Percentiles rank a stretch among this genome's conserved stretches.
Conservation (phyloP, 2,329 filamentous ascomycete genomes). For the Exophiala oligosperma region DNA sequence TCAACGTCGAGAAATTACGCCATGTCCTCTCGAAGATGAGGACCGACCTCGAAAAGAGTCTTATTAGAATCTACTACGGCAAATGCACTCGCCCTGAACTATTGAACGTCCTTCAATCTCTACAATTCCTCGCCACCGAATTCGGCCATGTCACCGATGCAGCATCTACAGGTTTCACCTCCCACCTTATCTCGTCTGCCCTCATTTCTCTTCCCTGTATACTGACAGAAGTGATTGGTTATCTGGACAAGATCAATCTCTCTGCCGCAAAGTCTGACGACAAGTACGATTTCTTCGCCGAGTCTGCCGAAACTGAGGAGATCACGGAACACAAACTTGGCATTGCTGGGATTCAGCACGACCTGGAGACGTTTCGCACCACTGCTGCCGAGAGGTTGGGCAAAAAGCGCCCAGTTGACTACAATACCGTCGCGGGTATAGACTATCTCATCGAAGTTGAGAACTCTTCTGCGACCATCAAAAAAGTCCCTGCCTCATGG, state of each 20-base stretch:
- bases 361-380: conserved; percentile 74
- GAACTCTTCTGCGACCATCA: conserved; percentile 69
- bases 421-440: conserved; percentile 83
- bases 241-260: conserved; percentile 81
- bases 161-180: conserved; percentile 70
- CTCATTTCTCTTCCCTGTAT: conserved; percentile 77
- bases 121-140: conserved; percentile 78
- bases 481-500: conserved; percentile 91
- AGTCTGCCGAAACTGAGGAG: conserved; percentile 81
- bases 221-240: conserved; percentile 67
- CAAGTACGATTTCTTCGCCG: conserved; percentile 91
- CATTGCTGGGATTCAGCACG: conserved; percentile 88
- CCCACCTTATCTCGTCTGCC: conserved; percentile 67
- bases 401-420: conserved; percentile 68
- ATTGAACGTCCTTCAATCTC: conserved; percentile 76
- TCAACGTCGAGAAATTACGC: conserved; percentile 71
- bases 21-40: conserved; percentile 69
- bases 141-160: conserved; percentile 68
- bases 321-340: conserved; percentile 87
- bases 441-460: conserved; percentile 93
- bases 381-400: conserved; percentile 71
- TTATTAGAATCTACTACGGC: conserved; percentile 96
- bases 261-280: conserved; percentile 82
- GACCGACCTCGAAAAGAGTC: conserved; percentile 84
- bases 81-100: conserved; percentile 91